These are phyloP conservation scores for Malus hybrid DNA, from an alignment of 331 rosid species.

Conservation along the genomic window DNA sequence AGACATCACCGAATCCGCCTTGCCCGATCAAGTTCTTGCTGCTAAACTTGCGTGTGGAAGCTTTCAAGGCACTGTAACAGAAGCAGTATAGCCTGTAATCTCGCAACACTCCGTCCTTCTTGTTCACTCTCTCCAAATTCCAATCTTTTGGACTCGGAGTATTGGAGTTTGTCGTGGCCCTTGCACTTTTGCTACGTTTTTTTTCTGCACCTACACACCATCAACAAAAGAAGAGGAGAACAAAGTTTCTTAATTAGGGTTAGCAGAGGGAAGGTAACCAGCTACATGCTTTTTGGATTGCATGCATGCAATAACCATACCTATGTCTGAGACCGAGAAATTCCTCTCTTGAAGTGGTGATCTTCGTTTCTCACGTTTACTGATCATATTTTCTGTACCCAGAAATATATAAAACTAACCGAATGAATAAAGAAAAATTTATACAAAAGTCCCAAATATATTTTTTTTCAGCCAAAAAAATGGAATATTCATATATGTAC, in stretches of 20 bases:
- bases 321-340: constrained; percentile 9
- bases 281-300: no score
- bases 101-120: not conserved
- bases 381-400: constrained; percentile 2
- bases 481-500: not conserved
- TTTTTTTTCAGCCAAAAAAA: not conserved
- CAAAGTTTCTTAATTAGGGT: no score
- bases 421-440: not conserved
- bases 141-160: not conserved
- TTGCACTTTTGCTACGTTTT: not conserved
- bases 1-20: constrained; percentile 42
- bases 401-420: not conserved
- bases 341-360: not conserved
- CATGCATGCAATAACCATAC: not conserved
- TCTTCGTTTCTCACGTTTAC: not conserved
- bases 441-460: no score
- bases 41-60: constrained; percentile 29
- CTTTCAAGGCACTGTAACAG: constrained; percentile 13
- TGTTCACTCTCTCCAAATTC: not conserved
- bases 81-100: constrained; percentile 13
- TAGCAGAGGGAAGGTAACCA: not conserved
- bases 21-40: constrained; percentile 25
- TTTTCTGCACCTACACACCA: constrained; percentile 4
- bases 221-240: not conserved
- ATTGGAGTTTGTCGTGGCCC: not conserved